Base-by-base conservation (phyloP, 2,329 filamentous ascomycete species). In the Periconia macrospinosa region DNA sequence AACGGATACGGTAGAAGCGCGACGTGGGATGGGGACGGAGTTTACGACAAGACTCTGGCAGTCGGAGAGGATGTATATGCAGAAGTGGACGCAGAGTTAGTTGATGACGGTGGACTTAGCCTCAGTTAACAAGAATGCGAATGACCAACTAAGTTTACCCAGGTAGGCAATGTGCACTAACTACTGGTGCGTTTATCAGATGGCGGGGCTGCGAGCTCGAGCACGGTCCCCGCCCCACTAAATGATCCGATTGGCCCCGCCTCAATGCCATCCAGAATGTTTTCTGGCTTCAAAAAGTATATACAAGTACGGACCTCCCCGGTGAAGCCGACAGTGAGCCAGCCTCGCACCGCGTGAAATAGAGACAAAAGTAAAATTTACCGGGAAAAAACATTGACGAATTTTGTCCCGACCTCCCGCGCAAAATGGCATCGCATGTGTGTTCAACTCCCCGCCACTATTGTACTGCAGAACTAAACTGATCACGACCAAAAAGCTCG, bases 401-500 rank as follows among this genome's bases (percentile, higher is more conserved):
- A 37, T 6, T 37, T 13, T 37, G 11, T 37, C 33, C 11, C 11
- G 33, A 37, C 11, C 3, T 37, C 15, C 11, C 33, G 23, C 15
- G 35, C 50, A 47, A 10, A 30, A 69, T 69, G 68, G 62, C 61
- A 40, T 56, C 61, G 48, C 61, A 68, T 61, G 67, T 68, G 62
- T 48, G 61, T 56, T 2, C 17, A 30, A 13, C 20, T 43, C 20
- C 27, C 30, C 33, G 11, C 13, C 20, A 30, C 44, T 23, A 27
- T 30, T 45, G 8, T 27, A 27, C 23, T 27, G 23, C 23, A 8
- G 23, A 27, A 27, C 23, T 37, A 52, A 51, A 65, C 65, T 73
- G 63, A 71, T 60, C 63, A 67, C 65, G 64, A 64, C 65, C 47
- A 33, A 46, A 44, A 53, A 79, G 76, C 68, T 76, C 56, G 70